These are phyloP conservation scores for Coemansia sp. DNA, from an alignment of 371 early-diverging fungal genomes.

Conservation along the genomic window DNA sequence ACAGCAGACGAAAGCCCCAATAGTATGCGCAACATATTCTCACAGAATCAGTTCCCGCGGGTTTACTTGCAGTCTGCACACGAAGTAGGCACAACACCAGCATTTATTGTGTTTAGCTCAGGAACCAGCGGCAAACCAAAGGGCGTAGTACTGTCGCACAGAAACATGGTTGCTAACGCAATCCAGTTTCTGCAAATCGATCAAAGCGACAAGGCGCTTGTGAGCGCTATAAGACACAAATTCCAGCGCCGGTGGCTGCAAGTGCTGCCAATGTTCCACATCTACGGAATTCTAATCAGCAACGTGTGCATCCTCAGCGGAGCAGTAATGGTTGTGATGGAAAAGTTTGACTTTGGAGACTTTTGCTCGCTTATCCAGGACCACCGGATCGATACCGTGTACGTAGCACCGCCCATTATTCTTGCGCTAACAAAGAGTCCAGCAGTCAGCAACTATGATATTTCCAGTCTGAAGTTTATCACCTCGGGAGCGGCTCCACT, in stretches of 20 bases:
- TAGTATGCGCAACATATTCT: conserved; percentile 13
- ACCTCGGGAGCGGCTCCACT: conserved; percentile 87
- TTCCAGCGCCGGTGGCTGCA: conserved; percentile 59
- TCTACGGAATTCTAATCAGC: conserved; percentile 63
- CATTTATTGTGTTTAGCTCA: conserved; percentile 83
- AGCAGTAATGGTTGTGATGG: conserved; percentile 54
- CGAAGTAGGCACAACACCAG: conserved; percentile 43
- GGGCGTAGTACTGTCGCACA: conserved; percentile 66
- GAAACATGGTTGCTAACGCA: conserved; percentile 57
- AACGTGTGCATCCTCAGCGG: conserved; percentile 40
- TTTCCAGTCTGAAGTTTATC: conserved; percentile 61
- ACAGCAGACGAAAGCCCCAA: conserved; percentile 25
- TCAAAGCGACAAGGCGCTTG: conserved; percentile 19
- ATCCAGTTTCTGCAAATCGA: conserved; percentile 35
- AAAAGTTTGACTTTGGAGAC: conserved; percentile 59
- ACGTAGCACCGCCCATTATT: conserved; percentile 81
- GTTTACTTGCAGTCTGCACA: conserved; percentile 21
- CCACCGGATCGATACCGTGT: conserved; percentile 64
- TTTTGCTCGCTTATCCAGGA: conserved; percentile 67
- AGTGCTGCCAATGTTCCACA: conserved; percentile 80
- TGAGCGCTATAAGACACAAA: conserved; percentile 14
- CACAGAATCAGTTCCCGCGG: conserved; percentile 33
- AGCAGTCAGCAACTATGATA: conserved; percentile 64
- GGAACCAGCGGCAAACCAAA: conserved; percentile 74
- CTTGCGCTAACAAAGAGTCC: conserved; percentile 69